Conservation (phyloP, 202 grass and related monocot genomes). For the Panicum virgatum region DNA sequence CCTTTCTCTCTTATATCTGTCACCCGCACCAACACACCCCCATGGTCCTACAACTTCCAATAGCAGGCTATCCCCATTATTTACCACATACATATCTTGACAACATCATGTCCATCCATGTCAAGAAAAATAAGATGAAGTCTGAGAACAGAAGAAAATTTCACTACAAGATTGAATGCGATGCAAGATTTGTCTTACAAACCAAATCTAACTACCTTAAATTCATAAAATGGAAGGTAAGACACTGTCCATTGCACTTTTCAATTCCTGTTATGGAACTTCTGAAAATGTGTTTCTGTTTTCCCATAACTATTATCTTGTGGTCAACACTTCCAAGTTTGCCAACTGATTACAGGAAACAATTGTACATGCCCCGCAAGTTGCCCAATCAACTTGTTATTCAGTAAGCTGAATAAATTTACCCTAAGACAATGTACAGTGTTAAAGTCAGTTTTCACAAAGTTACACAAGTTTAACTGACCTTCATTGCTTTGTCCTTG, state of each 20-base stretch:
- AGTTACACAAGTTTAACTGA: slow-evolving; percentile 31
- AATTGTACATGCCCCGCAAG: slow-evolving; percentile 9
- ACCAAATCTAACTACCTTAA: too few species aligned
- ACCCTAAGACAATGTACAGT: not conserved
- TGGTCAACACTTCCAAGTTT: slow-evolving; percentile 10
- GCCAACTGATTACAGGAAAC: slow-evolving; percentile 7
- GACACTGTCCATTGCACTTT: not conserved
- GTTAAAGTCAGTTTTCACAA: slow-evolving; percentile 14
- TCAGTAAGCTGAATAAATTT: not conserved
- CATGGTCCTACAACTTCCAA: too few species aligned
- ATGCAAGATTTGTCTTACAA: too few species aligned
- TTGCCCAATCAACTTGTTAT: not conserved
- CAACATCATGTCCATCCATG: too few species aligned
- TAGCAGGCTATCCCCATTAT: too few species aligned
- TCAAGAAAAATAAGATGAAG: too few species aligned
- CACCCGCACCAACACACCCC: too few species aligned
- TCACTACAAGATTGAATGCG: too few species aligned
- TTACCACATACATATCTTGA: too few species aligned
- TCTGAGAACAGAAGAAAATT: too few species aligned
- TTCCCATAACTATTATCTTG: slow-evolving; percentile 2
- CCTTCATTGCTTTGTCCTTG: slow-evolving; percentile 99
- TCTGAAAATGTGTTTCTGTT: not conserved
- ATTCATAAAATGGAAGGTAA: too few species aligned
- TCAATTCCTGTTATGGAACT: slow-evolving; percentile 10
- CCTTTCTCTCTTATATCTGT: too few species aligned